phyloP scores from a whole-genome alignment of 73 alveolate species.

The Paramecium biaurelia region DNA sequence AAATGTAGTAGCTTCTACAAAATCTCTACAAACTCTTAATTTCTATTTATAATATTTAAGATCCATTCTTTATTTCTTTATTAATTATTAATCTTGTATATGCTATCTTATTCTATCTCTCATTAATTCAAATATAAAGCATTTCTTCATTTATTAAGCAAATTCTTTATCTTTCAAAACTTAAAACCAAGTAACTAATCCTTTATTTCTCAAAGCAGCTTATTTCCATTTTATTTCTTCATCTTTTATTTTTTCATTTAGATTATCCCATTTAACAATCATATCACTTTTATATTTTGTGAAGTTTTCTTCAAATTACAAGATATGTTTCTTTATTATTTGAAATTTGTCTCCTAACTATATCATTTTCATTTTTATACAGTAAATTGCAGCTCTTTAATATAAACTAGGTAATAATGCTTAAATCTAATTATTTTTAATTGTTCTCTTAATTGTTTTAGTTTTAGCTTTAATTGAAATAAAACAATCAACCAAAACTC shows the following conservation, averaged over 20 bases:
- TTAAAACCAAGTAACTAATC: not conserved
- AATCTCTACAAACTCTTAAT: not conserved
- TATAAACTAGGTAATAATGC: not conserved
- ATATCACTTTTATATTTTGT: not conserved
- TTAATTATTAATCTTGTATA: not conserved
- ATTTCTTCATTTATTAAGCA: not conserved
- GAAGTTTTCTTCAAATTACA: not conserved
- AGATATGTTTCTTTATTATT: not conserved
- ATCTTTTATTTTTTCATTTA: not conserved
- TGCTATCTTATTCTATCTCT: slow-evolving; percentile 7
- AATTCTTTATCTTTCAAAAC: slow-evolving; percentile 4
- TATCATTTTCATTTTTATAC: not conserved
- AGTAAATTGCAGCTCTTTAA: not conserved
- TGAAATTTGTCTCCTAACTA: not conserved
- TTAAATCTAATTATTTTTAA: not conserved
- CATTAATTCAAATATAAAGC: not conserved
- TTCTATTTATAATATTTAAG: not conserved
- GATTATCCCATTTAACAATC: not conserved
- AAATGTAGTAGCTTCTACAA: not conserved
- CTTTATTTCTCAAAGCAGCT: not conserved
- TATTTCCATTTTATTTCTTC: not conserved
- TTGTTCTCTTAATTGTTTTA: not conserved
- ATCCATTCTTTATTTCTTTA: not conserved
- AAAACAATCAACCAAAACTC: not conserved
- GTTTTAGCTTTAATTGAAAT: not conserved